A percentile compares a stretch with the other conserved stretches of the same genome.
Evolutionary conservation across 2,329 filamentous ascomycete species (phyloP).

Genomic region (Aotearoamyces nothofagi): DNA sequence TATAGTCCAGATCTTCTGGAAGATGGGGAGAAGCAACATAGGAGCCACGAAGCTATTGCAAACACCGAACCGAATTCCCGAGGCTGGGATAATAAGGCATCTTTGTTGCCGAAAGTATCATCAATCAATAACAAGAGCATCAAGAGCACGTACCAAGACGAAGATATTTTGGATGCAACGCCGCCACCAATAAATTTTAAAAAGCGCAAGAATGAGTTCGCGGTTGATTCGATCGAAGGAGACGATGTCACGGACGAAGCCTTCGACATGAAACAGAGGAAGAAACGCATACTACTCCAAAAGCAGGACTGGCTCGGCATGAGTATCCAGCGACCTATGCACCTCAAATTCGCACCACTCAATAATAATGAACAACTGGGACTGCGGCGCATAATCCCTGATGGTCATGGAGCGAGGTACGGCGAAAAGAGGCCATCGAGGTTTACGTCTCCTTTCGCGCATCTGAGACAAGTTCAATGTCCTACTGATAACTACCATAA

Average conservation of each 20-base stretch:
- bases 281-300: slow-evolving; percentile 13
- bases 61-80: too few species aligned
- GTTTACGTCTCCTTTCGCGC: slow-evolving; percentile 8
- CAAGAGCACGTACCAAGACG: slow-evolving; percentile 2
- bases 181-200: slow-evolving; percentile 10
- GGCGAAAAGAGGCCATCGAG: slow-evolving; percentile 5
- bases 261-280: slow-evolving; percentile 12
- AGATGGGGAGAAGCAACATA: background rate
- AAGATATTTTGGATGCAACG: slow-evolving; percentile 13
- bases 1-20: slow-evolving; percentile 5
- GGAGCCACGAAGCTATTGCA: too few species aligned
- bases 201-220: too few species aligned
- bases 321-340: slow-evolving; percentile 10
- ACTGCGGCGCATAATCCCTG: slow-evolving; percentile 11
- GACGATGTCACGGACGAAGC: slow-evolving; percentile 4
- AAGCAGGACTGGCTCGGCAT: slow-evolving; percentile 18
- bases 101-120: too few species aligned
- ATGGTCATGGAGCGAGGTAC: slow-evolving; percentile 12
- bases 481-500: too few species aligned
- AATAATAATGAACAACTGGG: slow-evolving; percentile 13
- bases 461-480: too few species aligned
- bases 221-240: too few species aligned
- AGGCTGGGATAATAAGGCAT: too few species aligned
- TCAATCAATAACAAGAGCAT: too few species aligned
- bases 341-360: slow-evolving; percentile 10